Conservation (phyloP, 1,139 yeast species). For the Suhomyces guaymorum region DNA sequence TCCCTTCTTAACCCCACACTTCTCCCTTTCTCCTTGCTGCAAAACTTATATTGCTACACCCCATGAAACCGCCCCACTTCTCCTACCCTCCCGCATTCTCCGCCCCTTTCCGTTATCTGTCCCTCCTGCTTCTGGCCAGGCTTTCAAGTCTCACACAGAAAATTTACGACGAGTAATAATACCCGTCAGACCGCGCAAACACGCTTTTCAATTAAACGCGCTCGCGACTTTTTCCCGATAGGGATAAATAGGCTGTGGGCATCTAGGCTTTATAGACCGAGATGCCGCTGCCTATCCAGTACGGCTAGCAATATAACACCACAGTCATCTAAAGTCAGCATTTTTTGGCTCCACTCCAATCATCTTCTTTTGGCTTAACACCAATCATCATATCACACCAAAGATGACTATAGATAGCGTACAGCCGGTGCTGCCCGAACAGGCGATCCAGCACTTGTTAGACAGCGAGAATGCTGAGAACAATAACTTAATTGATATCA, state of each 20-base stretch:
- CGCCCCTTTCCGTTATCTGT: too few relatives aligned
- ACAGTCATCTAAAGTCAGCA: too few relatives aligned
- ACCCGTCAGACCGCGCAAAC: slow-evolving; percentile 8
- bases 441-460: slow-evolving; percentile 12
- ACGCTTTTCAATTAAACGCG: slow-evolving; percentile 7
- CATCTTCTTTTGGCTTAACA: too few relatives aligned
- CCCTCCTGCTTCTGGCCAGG: too few relatives aligned
- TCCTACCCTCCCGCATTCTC: too few relatives aligned
- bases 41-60: too few relatives aligned
- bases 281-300: background rate
- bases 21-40: too few relatives aligned
- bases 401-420: slow-evolving; percentile 5
- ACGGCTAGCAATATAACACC: too few relatives aligned
- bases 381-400: too few relatives aligned
- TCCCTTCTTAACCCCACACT: too few relatives aligned
- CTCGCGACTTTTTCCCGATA: slow-evolving; percentile 6
- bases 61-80: too few relatives aligned
- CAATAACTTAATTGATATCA: slow-evolving; percentile 35
- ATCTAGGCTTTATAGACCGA: slow-evolving; percentile 3
- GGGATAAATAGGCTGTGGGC: slow-evolving; percentile 2
- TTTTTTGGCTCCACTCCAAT: too few relatives aligned
- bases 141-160: slow-evolving; percentile 1
- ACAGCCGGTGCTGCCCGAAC: slow-evolving; percentile 4
- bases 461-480: slow-evolving; percentile 31
- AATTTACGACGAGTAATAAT: slow-evolving; percentile 7